Evolutionary conservation across 2,329 filamentous ascomycete genomes (phyloP), one percentile per base, ranked within the genome.

Genomic region (Endoconidiophora polonica): DNA sequence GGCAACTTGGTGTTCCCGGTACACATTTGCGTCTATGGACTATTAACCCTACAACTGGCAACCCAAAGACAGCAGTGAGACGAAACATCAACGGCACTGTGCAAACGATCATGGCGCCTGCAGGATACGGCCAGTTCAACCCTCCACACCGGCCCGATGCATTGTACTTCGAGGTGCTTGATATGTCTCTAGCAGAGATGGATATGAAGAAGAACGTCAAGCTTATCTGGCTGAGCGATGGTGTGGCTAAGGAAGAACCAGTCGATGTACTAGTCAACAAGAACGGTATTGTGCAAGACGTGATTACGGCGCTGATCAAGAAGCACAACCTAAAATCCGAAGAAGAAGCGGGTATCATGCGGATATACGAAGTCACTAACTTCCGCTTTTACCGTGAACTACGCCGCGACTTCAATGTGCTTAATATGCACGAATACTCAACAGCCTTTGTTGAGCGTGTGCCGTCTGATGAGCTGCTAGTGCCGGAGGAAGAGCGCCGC

Each of bases 1-100:
- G 86, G 54, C 71, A 83, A 52, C 68, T 98, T 16, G 72, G 76
- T 4, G 77, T 88, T 2, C 81, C 91, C 5, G 74, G 84, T 1
- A 94, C 86, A 3, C 87, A 98, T 64, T 66, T 98, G 43, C 85
- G 91, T 39, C 93, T 98, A 63, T 91, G 84, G 58, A 93, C 88
- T 0, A 81, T 94, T 53, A 86, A 88, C 59, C 70, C 74, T 14
- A 77, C 76, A 20, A 84, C 77, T 14, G 83, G 83, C 48, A 87
- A 86, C 58, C 79, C 88, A 2, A 90, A 93, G 60, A 65, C 72
- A 6, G 70, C 82, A 2, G 78, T 98, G 29, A 88, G 91, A 65
- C 81, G 86, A 9, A 61, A 77, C 62, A 62, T 73, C 62, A 75
- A 76, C 54, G 76, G 81, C 52, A 93, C 73, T n/a, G 69, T 98